Evolutionary conservation across 768 basidiomycete genomes (phyloP).

Genomic region (Calocybe indica): DNA sequence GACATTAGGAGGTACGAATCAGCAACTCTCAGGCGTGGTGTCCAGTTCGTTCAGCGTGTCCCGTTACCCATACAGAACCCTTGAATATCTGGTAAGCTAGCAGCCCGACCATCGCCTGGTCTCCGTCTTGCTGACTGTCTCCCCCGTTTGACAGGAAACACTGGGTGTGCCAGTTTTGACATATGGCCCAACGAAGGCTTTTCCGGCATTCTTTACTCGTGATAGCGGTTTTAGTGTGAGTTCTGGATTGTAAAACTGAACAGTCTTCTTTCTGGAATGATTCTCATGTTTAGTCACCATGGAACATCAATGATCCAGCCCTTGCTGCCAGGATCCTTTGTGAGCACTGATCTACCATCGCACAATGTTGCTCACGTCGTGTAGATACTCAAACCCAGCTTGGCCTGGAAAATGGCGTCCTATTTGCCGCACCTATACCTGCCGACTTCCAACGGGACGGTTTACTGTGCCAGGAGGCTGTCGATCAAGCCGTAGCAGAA

Average conservation of each 20-base stretch:
- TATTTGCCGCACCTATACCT: conserved; percentile 91
- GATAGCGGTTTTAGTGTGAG: conserved; percentile 74
- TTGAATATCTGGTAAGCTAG: conserved; percentile 65
- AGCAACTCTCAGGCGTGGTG: background rate
- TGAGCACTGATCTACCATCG: conserved; percentile 26
- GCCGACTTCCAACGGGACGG: conserved; percentile 65
- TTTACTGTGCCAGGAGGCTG: conserved; percentile 61
- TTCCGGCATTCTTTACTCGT: conserved; percentile 92
- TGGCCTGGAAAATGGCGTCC: conserved; percentile 65
- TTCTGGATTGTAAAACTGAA: background rate
- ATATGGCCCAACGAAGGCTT: conserved; percentile 69
- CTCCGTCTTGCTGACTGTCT: background rate
- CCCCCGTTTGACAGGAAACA: conserved; percentile 62
- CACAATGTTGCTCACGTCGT: background rate
- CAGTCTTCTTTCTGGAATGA: background rate
- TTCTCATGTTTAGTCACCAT: conserved; percentile 57
- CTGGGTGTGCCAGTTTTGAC: conserved; percentile 89
- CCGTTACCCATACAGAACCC: conserved; percentile 41
- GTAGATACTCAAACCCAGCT: conserved; percentile 68
- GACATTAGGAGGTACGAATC: conserved; percentile 72
- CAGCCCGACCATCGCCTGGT: background rate
- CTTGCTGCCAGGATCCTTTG: conserved; percentile 73
- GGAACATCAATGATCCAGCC: conserved; percentile 57
- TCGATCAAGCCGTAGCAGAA: conserved; percentile 82
- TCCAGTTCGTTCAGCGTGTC: background rate